Conservation (phyloP, 2,329 filamentous ascomycete species). For the Didymella sp. region DNA sequence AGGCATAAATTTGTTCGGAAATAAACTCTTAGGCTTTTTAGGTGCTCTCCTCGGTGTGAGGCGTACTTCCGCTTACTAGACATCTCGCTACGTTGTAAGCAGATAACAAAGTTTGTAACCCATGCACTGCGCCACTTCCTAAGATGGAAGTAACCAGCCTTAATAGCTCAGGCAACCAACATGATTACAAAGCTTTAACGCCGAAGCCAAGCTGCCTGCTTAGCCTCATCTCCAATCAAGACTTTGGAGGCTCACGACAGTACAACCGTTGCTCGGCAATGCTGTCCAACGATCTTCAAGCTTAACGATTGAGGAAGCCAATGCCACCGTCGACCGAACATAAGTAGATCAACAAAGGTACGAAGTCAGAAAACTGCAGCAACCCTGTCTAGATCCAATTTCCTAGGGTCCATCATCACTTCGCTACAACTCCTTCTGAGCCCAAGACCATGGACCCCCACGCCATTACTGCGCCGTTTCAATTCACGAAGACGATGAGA, state of each 20-base stretch:
- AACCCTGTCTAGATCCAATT: too few species aligned
- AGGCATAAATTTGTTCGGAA: too few species aligned
- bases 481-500: slow-evolving; percentile 27
- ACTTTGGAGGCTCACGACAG: not conserved
- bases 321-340: not conserved
- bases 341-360: not conserved
- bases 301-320: not conserved
- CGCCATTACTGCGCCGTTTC: slow-evolving; percentile 25
- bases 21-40: too few species aligned
- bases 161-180: not conserved
- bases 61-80: not conserved
- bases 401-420: too few species aligned
- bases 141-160: not conserved
- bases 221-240: not conserved
- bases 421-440: not conserved
- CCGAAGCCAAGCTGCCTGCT: not conserved
- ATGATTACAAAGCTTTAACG: not conserved
- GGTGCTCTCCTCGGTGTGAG: too few species aligned
- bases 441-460: slow-evolving; percentile 10
- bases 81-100: not conserved
- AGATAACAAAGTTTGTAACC: not conserved
- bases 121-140: not conserved
- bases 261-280: not conserved
- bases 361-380: too few species aligned
- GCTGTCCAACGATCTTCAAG: not conserved